Base-by-base conservation (phyloP, 176 grass and related monocot species). In the Guadua angustifolia region DNA sequence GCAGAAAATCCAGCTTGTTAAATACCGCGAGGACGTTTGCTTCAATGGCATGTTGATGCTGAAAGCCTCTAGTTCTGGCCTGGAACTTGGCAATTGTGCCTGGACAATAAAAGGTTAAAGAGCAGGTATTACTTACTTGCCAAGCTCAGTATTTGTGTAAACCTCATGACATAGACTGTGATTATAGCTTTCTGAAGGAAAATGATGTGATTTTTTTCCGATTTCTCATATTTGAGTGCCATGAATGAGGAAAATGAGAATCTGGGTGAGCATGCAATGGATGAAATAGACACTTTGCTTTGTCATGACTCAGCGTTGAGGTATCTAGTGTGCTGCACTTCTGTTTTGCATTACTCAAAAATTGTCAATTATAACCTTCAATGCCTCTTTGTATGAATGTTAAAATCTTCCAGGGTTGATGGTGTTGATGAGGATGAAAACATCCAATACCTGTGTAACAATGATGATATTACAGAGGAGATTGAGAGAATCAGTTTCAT, bases 11-110 rank as follows among this genome's bases (percentile, higher is more conserved):
- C 85, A 88, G 24, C 13, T 83, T 68, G 52, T 98, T 33, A 98
- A 79, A 82, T 93, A 91, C 12, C 83, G 88, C 33, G 93, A 95
- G 87, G 95, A 98, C 74, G 68, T 82, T 74, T 98, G 85, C 84
- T 95, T 95, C 64, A 98, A 98, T 95, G 95, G 91, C 72, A 85
- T 89, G 16, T 79, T 95, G 68, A 73, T 92, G 47, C 78, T 98
- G 82, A 98, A 91, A 82, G 89, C 93, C 63, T 91, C 80, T 77
- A 98, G 95, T 82, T 98, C 95, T 68, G 95, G 95, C 24, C 85
- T 95, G 73, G 95, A 98, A 78, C 92, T 98, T 80, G 95, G 95
- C 60, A 95, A 88, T 68, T 98, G 91, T 85, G 85, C 86, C 66
- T 98, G 95, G 95, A 77, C 73, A 52, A 90, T 98, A 87, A 84